phyloP scores from a whole-genome alignment of 2,329 filamentous ascomycete species.

The Neonectria ditissima region DNA sequence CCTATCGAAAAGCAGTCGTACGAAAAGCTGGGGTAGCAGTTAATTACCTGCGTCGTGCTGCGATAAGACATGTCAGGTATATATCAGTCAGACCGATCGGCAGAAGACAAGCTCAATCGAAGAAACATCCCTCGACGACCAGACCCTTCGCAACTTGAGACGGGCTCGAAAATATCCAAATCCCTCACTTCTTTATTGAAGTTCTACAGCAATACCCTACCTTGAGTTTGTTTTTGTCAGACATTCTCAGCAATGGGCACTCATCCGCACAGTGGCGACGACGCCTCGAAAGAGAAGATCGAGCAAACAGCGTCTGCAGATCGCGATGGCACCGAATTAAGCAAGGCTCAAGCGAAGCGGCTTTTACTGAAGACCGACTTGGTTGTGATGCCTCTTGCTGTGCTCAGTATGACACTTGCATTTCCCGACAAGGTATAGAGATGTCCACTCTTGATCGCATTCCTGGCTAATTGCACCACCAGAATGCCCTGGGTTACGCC shows the following conservation, averaged over 20 bases:
- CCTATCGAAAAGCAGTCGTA: constrained; percentile 2
- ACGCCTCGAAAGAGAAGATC: constrained; percentile 1
- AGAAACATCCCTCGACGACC: neutral
- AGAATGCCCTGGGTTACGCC: constrained; percentile 28
- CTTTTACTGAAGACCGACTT: constrained; percentile 31
- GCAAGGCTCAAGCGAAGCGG: constrained; percentile 22
- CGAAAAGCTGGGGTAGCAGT: constrained; percentile 5
- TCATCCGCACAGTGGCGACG: neutral
- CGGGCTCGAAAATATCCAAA: too few species aligned
- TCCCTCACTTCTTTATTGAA: neutral
- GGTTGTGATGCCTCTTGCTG: constrained; percentile 31
- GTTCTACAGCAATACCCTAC: neutral
- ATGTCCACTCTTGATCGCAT: too few species aligned
- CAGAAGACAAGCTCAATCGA: neutral
- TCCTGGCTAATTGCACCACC: neutral
- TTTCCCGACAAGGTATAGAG: constrained; percentile 28
- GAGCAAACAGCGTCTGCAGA: neutral
- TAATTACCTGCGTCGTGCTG: neutral
- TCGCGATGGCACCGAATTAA: constrained; percentile 5
- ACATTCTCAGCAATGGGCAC: neutral
- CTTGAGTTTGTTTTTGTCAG: neutral
- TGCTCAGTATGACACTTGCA: constrained; percentile 31
- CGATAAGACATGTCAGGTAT: neutral
- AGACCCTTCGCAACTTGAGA: neutral
- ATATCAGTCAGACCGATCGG: neutral